A percentile compares a stretch with the other conserved stretches of the same genome.
Conservation (phyloP, 495 filamentous ascomycete genomes). For the Penicillium dipodomyicola region DNA sequence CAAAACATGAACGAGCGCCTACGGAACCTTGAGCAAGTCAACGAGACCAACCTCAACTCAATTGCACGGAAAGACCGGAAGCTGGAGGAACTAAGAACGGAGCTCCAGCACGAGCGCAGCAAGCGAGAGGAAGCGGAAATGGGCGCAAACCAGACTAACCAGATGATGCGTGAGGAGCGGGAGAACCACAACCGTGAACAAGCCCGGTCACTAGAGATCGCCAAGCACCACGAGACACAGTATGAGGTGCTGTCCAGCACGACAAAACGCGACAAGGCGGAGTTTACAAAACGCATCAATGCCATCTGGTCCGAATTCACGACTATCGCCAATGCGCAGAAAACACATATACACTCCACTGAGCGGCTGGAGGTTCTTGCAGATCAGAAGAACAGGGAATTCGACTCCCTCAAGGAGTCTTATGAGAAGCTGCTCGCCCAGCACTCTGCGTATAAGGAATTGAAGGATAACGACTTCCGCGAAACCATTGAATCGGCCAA, state of each 20-base stretch:
- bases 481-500: conserved; percentile 55
- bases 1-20: conserved; percentile 56
- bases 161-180: conserved; percentile 55
- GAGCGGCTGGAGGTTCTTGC: conserved; percentile 61
- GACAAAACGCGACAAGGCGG: conserved; percentile 53
- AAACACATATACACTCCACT: conserved; percentile 52
- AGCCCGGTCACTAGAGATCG: conserved; percentile 59
- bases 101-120: conserved; percentile 64
- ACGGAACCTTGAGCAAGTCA: conserved; percentile 64
- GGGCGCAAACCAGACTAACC: conserved; percentile 59
- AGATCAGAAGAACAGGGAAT: conserved; percentile 67
- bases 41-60: conserved; percentile 71
- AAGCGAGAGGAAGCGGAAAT: conserved; percentile 62
- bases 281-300: conserved; percentile 42
- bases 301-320: conserved; percentile 29
- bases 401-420: conserved; percentile 54
- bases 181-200: conserved; percentile 57
- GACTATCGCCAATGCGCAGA: conserved; percentile 39
- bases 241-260: conserved; percentile 70
- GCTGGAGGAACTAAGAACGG: conserved; percentile 66
- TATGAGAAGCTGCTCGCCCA: conserved; percentile 57
- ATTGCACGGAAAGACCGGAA: conserved; percentile 77
- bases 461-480: conserved; percentile 58
- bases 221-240: conserved; percentile 52
- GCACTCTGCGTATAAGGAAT: conserved; percentile 61